phyloP scores from a whole-genome alignment of 164 flowering plant species.

The Kalanchoe fedtschenkoi region DNA sequence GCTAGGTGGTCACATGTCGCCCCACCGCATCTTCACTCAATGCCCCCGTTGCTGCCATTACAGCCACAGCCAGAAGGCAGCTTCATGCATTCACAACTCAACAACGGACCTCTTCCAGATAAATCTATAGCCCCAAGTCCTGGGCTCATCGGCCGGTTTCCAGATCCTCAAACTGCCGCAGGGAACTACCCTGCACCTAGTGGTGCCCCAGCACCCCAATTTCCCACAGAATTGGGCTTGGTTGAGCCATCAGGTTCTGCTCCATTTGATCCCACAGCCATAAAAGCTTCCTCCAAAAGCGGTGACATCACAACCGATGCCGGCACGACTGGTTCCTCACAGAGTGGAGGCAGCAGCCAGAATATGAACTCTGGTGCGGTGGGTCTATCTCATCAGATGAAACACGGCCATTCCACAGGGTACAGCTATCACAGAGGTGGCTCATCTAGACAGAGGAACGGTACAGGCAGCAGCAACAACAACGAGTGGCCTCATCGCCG shows the following conservation, averaged over 20 bases:
- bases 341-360: slow-evolving; percentile 19
- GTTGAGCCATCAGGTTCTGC: slow-evolving; percentile 31
- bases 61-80: slow-evolving; percentile 47
- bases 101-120: slow-evolving; percentile 33
- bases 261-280: slow-evolving; percentile 16
- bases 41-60: slow-evolving; percentile 45
- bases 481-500: slow-evolving; percentile 61
- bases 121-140: slow-evolving; percentile 15
- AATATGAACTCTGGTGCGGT: slow-evolving; percentile 17
- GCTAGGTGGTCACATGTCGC: slow-evolving; percentile 71
- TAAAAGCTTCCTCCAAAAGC: slow-evolving; percentile 16
- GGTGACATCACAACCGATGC: slow-evolving; percentile 18
- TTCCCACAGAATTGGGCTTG: slow-evolving; percentile 56
- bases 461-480: slow-evolving; percentile 30
- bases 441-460: no score
- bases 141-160: slow-evolving; percentile 26
- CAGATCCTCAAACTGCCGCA: slow-evolving; percentile 30
- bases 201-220: slow-evolving; percentile 28
- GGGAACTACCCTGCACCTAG: slow-evolving; percentile 18
- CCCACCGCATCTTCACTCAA: slow-evolving; percentile 44
- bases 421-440: slow-evolving; percentile 45
- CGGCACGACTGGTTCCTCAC: slow-evolving; percentile 10
- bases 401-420: slow-evolving; percentile 31
- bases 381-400: slow-evolving; percentile 33
- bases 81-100: slow-evolving; percentile 35